Percentiles rank a stretch among this genome's conserved stretches.
Evolutionary conservation across 1,284 basidiomycete species (phyloP).

Genomic region (Coniophora puteana): DNA sequence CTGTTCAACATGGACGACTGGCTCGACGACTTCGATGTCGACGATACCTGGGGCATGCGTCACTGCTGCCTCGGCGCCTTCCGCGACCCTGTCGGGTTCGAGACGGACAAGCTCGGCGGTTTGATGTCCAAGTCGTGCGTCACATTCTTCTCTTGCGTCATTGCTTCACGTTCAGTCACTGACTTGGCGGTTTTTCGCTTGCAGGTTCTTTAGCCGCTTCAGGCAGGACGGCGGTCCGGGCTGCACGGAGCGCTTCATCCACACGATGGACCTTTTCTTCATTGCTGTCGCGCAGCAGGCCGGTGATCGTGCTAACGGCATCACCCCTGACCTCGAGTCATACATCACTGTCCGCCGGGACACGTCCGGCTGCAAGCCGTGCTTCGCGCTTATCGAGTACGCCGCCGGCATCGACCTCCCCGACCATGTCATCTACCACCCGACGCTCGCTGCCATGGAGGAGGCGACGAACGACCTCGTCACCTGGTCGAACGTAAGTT

Average conservation of each 20-base stretch:
- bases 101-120: constrained; percentile 45
- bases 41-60: constrained; percentile 34
- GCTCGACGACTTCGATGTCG: constrained; percentile 44
- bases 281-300: constrained; percentile 51
- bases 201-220: constrained; percentile 51
- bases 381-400: constrained; percentile 59
- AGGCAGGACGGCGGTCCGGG: constrained; percentile 45
- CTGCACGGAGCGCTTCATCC: constrained; percentile 52
- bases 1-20: constrained; percentile 56
- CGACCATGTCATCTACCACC: constrained; percentile 49
- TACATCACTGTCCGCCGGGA: constrained; percentile 57
- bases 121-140: constrained; percentile 54
- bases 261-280: constrained; percentile 51
- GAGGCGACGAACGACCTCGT: constrained; percentile 55
- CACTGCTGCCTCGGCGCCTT: constrained; percentile 50
- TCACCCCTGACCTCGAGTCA: constrained; percentile 50
- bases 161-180: constrained; percentile 2
- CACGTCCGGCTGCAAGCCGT: constrained; percentile 56
- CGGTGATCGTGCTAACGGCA: constrained; percentile 42
- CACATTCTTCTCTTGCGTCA: constrained; percentile 5
- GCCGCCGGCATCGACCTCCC: constrained; percentile 52
- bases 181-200: constrained; percentile 2
- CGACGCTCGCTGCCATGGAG: constrained; percentile 46
- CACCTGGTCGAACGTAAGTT: constrained; percentile 55
- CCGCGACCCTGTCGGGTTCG: constrained; percentile 40